A percentile compares a stretch with the other conserved stretches of the same genome.
Conservation (phyloP, 148 eudicot species). For the Persicaria tinctoria region DNA sequence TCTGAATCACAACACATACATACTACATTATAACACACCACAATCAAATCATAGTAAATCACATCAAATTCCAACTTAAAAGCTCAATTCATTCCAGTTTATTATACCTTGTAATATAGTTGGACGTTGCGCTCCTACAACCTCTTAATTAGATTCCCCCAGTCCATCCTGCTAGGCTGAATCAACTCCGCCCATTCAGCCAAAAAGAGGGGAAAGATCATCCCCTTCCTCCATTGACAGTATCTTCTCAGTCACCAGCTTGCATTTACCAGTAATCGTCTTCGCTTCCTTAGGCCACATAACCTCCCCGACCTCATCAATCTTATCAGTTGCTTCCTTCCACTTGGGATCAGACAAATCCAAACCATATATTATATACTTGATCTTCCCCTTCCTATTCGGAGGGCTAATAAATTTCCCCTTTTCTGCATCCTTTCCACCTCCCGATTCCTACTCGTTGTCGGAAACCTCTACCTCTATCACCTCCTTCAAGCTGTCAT, state of each 20-base stretch:
- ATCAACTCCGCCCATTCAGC: slow-evolving; percentile 71
- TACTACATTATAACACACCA: neutral
- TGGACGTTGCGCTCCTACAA: slow-evolving; percentile 35
- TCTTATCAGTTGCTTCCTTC: slow-evolving; percentile 71
- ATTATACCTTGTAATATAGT: slow-evolving; percentile 53
- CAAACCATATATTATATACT: slow-evolving; percentile 81
- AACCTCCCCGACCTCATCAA: slow-evolving; percentile 50
- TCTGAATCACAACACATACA: neutral
- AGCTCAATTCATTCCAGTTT: neutral
- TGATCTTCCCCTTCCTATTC: slow-evolving; percentile 80
- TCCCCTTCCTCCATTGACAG: slow-evolving; percentile 42
- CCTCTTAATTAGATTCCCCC: slow-evolving; percentile 60
- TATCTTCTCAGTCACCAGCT: slow-evolving; percentile 59
- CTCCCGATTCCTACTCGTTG: neutral
- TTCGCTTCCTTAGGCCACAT: slow-evolving; percentile 72
- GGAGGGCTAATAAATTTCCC: slow-evolving; percentile 43
- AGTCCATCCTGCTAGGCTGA: slow-evolving; percentile 71
- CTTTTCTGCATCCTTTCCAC: slow-evolving; percentile 20
- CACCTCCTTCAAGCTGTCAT: slow-evolving; percentile 34
- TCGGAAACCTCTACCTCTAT: slow-evolving; percentile 16
- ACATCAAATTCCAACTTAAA: no score
- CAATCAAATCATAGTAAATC: neutral
- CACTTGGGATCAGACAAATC: slow-evolving; percentile 76
- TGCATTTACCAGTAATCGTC: slow-evolving; percentile 63
- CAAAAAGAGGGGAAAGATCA: slow-evolving; percentile 37